Base-by-base conservation (phyloP, 805 yeast genomes). In the Ogataea methylovora region DNA sequence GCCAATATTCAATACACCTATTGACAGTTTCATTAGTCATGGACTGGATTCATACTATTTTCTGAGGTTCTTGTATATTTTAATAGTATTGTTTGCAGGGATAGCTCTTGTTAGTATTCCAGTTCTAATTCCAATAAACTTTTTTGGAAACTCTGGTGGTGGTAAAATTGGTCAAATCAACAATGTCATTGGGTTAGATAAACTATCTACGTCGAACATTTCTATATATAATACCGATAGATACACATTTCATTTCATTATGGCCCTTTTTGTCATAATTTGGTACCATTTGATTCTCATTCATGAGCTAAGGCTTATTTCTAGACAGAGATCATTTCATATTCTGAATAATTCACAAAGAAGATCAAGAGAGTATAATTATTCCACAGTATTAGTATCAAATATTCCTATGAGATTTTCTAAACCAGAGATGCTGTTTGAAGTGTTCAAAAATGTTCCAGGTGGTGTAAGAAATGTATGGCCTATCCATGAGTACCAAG, bases 31-130 rank as follows among this genome's bases (percentile, higher is more conserved):
- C 4, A 16, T 12, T 13, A n/a, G n/a, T 3, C 15, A 21, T 40
- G 94, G 95, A 0, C 51, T 84, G 7, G 95, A 86, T 52, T 76
- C 87, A 0, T 84, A 80, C 51, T 78, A 80, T 48, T 79, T 84
- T 42, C 46, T 84, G 3, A 54, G 95, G 32, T 84, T 71, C 45
- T 48, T 85, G 30, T 53, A 61, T 32, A 57, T 79, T 4, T 47
- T 82, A 9, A 48, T 74, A 22, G 40, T 69, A 2, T 62, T 79
- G 30, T 80, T 79, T 46, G 44, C 60, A 2, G 64, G 68, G 0
- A 52, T 80, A 16, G 78, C 84, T 0, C 33, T 70, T 0, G 38
- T 80, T 9, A 72, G 76, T 35, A 56, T 82, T 19, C 71, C 84
- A 0, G 56, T 81, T 0, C 57, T 86, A 22, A 45, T 83, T 2